These are phyloP conservation scores for Aspergillus fischeri DNA, from an alignment of 2,329 filamentous ascomycete genomes.

Conservation along the genomic window DNA sequence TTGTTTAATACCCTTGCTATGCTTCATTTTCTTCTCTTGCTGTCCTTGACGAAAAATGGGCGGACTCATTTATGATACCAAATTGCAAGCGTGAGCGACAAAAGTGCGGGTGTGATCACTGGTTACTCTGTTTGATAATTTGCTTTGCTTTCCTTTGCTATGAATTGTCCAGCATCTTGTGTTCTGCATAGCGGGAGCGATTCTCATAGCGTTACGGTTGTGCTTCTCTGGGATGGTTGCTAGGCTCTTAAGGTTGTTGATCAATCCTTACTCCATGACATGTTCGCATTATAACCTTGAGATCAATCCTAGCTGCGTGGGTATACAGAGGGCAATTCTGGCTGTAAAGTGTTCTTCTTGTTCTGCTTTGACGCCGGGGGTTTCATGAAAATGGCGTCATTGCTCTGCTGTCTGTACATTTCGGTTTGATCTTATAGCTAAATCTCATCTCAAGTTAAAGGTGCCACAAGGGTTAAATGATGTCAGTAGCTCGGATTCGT, in stretches of 20 bases:
- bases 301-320: not conserved
- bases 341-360: not conserved
- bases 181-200: conserved; percentile 25
- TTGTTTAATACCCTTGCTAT: conserved; percentile 13
- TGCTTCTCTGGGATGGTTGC: not conserved
- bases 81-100: conserved; percentile 10
- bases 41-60: conserved; percentile 9
- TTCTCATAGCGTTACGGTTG: conserved; percentile 4
- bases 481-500: no score
- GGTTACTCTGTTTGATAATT: conserved; percentile 4
- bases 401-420: not conserved
- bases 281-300: not conserved
- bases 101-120: conserved; percentile 8
- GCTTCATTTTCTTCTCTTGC: conserved; percentile 7
- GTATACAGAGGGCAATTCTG: not conserved
- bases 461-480: no score
- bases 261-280: not conserved
- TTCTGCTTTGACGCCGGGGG: not conserved
- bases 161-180: conserved; percentile 10
- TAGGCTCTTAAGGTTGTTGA: conserved; percentile 3
- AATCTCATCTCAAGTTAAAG: not conserved
- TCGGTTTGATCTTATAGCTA: not conserved
- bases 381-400: not conserved
- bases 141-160: conserved; percentile 10
- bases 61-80: conserved; percentile 9